Conservation (phyloP, 2,329 filamentous ascomycete species). For the Hypoxylon sp. region DNA sequence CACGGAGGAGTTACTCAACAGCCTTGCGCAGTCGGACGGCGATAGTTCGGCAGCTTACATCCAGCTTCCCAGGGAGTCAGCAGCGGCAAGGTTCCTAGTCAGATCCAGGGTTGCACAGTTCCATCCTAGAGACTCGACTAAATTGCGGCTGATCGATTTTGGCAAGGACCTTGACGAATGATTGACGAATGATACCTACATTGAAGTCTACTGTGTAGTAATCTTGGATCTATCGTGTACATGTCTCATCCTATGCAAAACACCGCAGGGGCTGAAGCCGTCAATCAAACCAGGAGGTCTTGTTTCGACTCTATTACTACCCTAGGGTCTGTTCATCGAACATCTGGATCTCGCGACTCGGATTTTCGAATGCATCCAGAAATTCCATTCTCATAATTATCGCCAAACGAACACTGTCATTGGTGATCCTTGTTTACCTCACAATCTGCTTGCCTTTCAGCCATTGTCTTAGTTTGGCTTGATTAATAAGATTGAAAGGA, state of each 20-base stretch:
- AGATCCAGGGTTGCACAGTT: conserved; percentile 77
- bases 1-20: conserved; percentile 73
- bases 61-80: conserved; percentile 71
- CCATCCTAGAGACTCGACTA: conserved; percentile 74
- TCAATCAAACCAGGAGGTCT: conserved; percentile 33
- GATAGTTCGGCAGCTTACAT: conserved; percentile 72
- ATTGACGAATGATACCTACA: conserved; percentile 64
- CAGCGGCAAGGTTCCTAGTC: conserved; percentile 74
- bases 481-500: neutral
- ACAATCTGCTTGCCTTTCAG: neutral
- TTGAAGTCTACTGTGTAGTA: conserved; percentile 9
- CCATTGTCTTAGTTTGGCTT: neutral
- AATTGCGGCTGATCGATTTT: conserved; percentile 74
- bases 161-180: conserved; percentile 73
- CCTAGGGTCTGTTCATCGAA: conserved; percentile 14
- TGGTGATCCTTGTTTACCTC: neutral
- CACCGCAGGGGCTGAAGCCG: conserved; percentile 19
- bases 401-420: neutral
- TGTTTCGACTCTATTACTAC: conserved; percentile 14
- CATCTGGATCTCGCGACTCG: neutral
- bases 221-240: conserved; percentile 5
- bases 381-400: neutral
- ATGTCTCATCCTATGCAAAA: conserved; percentile 1
- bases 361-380: neutral
- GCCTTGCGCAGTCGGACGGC: conserved; percentile 67